Conservation (phyloP, 768 basidiomycete species). For the Leccinum barrowsii region DNA sequence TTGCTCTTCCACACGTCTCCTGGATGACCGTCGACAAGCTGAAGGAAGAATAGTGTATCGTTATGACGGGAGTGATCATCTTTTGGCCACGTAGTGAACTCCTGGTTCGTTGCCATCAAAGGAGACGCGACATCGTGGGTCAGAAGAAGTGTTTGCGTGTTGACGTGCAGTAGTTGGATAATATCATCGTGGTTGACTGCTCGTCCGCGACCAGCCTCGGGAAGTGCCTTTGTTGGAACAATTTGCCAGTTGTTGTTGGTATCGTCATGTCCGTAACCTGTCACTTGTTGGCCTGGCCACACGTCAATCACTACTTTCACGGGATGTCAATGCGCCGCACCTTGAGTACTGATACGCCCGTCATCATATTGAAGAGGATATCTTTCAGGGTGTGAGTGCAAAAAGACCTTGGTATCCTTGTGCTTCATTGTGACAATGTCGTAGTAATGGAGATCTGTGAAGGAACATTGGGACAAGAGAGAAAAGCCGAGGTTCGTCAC, state of each 20-base stretch:
- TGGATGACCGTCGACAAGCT: conserved; percentile 67
- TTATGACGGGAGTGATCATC: conserved; percentile 76
- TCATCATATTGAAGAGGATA: conserved; percentile 96
- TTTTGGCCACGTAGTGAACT: conserved; percentile 90
- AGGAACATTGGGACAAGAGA: neutral
- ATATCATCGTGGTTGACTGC: conserved; percentile 88
- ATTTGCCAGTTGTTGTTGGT: conserved; percentile 96
- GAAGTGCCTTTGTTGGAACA: conserved; percentile 91
- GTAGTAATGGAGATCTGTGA: conserved; percentile 85
- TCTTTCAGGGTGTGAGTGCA: conserved; percentile 88
- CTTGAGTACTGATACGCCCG: conserved; percentile 92
- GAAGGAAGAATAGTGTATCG: conserved; percentile 84
- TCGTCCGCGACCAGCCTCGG: conserved; percentile 89
- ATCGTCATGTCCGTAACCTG: conserved; percentile 92
- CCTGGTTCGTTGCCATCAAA: conserved; percentile 96
- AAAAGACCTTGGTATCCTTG: conserved; percentile 88
- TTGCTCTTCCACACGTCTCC: conserved; percentile 92
- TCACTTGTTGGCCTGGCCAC: conserved; percentile 83
- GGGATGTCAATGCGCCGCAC: conserved; percentile 30
- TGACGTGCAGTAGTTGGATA: conserved; percentile 84
- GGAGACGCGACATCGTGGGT: conserved; percentile 98
- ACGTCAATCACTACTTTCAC: neutral
- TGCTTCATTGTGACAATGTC: conserved; percentile 87
- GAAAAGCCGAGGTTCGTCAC: conserved; percentile 12
- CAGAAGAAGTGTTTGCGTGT: conserved; percentile 76